Evolutionary conservation across 805 yeast genomes (phyloP), one percentile per base, ranked within the genome.

Genomic region (Candida suzukii): DNA sequence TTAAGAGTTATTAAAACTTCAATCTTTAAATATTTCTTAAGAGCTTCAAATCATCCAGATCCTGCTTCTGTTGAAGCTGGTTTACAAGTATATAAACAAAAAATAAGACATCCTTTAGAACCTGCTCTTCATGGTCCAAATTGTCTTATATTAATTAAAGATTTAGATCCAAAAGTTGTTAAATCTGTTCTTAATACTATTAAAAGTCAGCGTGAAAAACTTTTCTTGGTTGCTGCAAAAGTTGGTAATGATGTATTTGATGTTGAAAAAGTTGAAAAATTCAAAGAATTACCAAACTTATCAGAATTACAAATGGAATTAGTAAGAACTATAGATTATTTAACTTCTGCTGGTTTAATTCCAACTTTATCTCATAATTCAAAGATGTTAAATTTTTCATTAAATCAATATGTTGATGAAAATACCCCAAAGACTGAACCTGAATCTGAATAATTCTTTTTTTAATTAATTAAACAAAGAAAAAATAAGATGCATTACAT

Each of bases 331-430:
- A 75, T 91, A 56, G 80, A 90, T n/a, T 65, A 83, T 42, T 70
- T 86, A 48, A 86, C 95, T 43, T 98, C 97, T 56, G 90, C 87
- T 35, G 95, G 95, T 11, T 72, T 91, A 57, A 95, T 84, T 12
- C 76, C 76, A 64, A 86, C 96, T 16, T 72, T 91, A 56, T 82
- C 83, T 63, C 59, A 83, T 17, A 68, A 86, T n/a, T 64, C 85
- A 14, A 77, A 78, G 48, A 64, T 67, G 8, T 26, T 26, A 26
- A 12, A 26, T 26, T 26, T 26, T n/a, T 26, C 29, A 26, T 26
- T 26, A 13, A 5, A 13, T 4, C 29, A 26, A 26, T 26, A 8
- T n/a, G 29, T 26, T n/a, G 29, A 26, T 13, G 29, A 8, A 26
- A n/a, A 26, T 11, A 26, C n/a, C n/a, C 8, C 9, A 26, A 12